Evolutionary conservation across 2,329 filamentous ascomycete genomes (phyloP).

Genomic region (Paraconiothyrium brasiliense): DNA sequence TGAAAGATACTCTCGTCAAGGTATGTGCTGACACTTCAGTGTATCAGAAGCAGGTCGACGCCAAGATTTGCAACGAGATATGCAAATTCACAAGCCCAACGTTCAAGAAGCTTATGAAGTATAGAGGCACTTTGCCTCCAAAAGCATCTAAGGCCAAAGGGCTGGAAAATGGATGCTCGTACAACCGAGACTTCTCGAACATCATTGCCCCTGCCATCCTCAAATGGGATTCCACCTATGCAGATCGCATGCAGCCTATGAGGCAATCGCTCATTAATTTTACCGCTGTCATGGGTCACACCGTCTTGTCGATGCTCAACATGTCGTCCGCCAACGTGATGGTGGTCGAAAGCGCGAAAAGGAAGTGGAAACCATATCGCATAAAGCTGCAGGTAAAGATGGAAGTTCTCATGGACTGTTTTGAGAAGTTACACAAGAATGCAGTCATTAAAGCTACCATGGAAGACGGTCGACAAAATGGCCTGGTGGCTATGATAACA

Average conservation of each 20-base stretch:
- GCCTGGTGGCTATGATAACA: slow-evolving; percentile 18
- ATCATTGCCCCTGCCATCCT: slow-evolving; percentile 23
- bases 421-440: not conserved
- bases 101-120: slow-evolving; percentile 29
- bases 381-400: slow-evolving; percentile 18
- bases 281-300: not conserved
- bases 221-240: slow-evolving; percentile 22
- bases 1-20: not conserved
- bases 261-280: not conserved
- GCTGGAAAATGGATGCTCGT: slow-evolving; percentile 26
- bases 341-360: slow-evolving; percentile 29
- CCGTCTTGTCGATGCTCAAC: slow-evolving; percentile 15
- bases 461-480: slow-evolving; percentile 23
- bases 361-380: slow-evolving; percentile 18
- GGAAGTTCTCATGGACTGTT: slow-evolving; percentile 12
- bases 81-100: slow-evolving; percentile 15
- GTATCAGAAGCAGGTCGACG: slow-evolving; percentile 12
- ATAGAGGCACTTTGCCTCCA: slow-evolving; percentile 21
- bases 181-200: slow-evolving; percentile 29
- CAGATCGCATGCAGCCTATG: slow-evolving; percentile 10
- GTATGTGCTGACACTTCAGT: not conserved
- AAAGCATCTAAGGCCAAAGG: slow-evolving; percentile 30
- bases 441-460: slow-evolving; percentile 19
- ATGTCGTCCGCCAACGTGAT: slow-evolving; percentile 25
- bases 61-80: slow-evolving; percentile 18